Percentiles rank a stretch among this genome's conserved stretches.
phyloP scores from a whole-genome alignment of 2,329 filamentous ascomycete genomes.

The Colletotrichum godetiae region DNA sequence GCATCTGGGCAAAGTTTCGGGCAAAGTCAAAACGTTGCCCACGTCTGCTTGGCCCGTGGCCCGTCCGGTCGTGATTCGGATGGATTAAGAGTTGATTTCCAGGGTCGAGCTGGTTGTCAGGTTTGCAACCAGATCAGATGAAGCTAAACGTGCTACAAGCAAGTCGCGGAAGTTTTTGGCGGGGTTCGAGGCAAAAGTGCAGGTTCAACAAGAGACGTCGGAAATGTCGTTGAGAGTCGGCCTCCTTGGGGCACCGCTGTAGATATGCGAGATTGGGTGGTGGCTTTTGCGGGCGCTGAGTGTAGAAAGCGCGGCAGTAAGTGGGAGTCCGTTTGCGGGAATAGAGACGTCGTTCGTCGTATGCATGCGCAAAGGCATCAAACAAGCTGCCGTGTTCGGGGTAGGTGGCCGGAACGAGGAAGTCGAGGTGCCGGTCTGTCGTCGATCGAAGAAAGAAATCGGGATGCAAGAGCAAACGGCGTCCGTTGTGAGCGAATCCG shows the following conservation, averaged over 20 bases:
- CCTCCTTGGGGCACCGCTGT: constrained; percentile 3
- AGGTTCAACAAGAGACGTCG: background rate
- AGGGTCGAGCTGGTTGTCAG: background rate
- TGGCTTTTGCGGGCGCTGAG: constrained; percentile 13
- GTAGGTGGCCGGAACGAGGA: constrained; percentile 18
- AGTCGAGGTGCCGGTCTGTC: constrained; percentile 5
- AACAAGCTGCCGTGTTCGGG: constrained; percentile 27
- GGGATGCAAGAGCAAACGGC: constrained; percentile 2
- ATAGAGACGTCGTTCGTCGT: constrained; percentile 20
- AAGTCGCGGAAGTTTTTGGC: constrained; percentile 3
- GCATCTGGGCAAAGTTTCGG: constrained; percentile 26
- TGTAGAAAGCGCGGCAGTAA: constrained; percentile 10
- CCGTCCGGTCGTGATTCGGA: constrained; percentile 19
- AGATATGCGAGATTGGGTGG: constrained; percentile 26
- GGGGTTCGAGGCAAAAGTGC: background rate
- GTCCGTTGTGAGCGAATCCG: background rate
- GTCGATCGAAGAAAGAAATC: constrained; percentile 3
- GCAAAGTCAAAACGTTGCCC: constrained; percentile 8
- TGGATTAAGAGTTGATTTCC: constrained; percentile 10
- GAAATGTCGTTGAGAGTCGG: background rate
- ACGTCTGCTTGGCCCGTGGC: constrained; percentile 4
- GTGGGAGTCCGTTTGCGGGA: constrained; percentile 22
- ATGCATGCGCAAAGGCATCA: constrained; percentile 23
- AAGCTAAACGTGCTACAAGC: background rate
- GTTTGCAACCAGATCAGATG: constrained; percentile 20